A percentile compares a stretch with the other conserved stretches of the same genome.
phyloP scores from a whole-genome alignment of 352 stramenopile species.

The Thalassiosira exigua region DNA sequence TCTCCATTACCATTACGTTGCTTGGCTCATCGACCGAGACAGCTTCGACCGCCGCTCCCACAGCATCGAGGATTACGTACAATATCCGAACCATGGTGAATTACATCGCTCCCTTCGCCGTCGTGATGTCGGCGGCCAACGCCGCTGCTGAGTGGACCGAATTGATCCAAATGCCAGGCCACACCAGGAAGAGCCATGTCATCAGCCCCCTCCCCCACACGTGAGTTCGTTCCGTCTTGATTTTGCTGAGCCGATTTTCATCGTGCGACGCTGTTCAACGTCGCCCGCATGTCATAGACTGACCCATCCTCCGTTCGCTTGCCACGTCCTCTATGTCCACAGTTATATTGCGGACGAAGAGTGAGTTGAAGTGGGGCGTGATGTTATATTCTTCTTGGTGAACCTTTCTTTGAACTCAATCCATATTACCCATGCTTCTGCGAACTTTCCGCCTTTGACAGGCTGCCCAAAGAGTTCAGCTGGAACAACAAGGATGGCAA shows the following conservation, averaged over 20 bases:
- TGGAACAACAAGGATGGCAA: slow-evolving; percentile 92
- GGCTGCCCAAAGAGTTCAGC: slow-evolving; percentile 91
- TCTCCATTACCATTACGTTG: no score
- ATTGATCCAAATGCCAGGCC: slow-evolving; percentile 17
- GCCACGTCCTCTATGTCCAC: slow-evolving; percentile 45
- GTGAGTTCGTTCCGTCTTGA: slow-evolving; percentile 7
- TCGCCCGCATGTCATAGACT: slow-evolving; percentile 73
- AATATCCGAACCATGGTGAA: no score
- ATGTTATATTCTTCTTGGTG: background rate
- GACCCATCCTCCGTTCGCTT: background rate
- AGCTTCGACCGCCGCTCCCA: no score
- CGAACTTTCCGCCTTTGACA: background rate
- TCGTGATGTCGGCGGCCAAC: background rate
- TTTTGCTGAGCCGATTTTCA: background rate
- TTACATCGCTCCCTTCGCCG: background rate
- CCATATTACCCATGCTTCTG: background rate
- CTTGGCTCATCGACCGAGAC: no score
- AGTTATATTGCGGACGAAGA: slow-evolving; percentile 76
- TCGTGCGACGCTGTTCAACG: background rate
- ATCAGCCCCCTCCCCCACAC: slow-evolving; percentile 20
- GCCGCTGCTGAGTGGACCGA: slow-evolving; percentile 15
- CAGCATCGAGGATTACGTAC: no score
- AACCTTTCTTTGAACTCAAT: background rate
- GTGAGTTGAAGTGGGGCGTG: background rate
- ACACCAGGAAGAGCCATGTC: slow-evolving; percentile 21